Evolutionary conservation across 2,329 filamentous ascomycete species (phyloP).

Genomic region (Talaromyces sp.): DNA sequence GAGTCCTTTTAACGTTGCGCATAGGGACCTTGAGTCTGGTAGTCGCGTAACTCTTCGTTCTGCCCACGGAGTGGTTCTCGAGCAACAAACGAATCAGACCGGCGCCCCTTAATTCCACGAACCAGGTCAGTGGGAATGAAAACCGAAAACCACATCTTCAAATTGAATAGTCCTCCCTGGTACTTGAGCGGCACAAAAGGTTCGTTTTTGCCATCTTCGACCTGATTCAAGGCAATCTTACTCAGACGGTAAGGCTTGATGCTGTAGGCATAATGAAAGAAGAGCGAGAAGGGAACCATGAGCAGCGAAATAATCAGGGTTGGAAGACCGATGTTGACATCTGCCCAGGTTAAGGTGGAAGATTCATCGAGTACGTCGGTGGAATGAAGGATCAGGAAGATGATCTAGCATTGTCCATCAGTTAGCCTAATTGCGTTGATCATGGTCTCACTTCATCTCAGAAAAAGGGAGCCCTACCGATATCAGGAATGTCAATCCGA

Average conservation of each 20-base stretch:
- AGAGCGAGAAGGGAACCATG: conserved; percentile 31
- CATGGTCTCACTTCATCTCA: conserved; percentile 13
- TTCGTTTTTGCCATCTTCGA: neutral
- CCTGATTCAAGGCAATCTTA: neutral
- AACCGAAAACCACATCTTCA: conserved; percentile 3
- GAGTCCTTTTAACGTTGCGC: neutral
- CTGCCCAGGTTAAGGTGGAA: conserved; percentile 28
- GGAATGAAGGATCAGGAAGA: conserved; percentile 30
- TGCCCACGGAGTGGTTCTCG: neutral
- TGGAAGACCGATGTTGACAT: conserved; percentile 31
- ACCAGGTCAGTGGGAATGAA: neutral
- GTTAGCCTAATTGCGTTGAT: neutral
- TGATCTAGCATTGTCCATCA: conserved; percentile 21
- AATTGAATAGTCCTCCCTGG: neutral
- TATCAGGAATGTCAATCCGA: conserved; percentile 30
- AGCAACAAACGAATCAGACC: neutral
- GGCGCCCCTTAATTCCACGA: neutral
- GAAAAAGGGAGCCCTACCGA: conserved; percentile 23
- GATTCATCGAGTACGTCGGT: conserved; percentile 24
- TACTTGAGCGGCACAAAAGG: neutral
- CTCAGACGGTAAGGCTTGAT: conserved; percentile 24
- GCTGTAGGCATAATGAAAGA: conserved; percentile 31
- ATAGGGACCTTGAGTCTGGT: neutral
- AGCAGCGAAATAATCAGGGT: conserved; percentile 31
- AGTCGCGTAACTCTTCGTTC: neutral